Base-by-base conservation (phyloP, 306 rosid species). In the Inga oerstediana region DNA sequence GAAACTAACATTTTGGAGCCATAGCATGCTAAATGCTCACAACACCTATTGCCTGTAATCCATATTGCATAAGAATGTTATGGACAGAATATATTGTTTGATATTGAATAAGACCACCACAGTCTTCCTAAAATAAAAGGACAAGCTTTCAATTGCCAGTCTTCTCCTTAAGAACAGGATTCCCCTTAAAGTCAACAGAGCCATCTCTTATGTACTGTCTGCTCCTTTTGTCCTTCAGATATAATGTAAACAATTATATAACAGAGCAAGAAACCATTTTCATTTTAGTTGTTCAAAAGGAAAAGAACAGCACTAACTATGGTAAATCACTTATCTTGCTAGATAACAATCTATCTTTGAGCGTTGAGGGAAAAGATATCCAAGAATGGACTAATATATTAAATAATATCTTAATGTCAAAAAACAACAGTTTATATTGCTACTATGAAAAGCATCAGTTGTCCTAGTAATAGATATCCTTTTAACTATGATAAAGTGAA, bases 1-100 rank as follows among this genome's bases (percentile, higher is more conserved):
- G 27, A 24, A 24, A 24, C 27, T 24, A 24, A 24, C 27, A 24
- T 0, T 24, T 24, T 24, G 27, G 27, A 24, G 68, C 99, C 99
- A 80, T 89, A 94, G 92, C 91, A 97, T 16, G 99, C 99, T 91
- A 97, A 88, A 10, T 97, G 93, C 73, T 97, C 99, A 39, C 98
- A 97, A 78, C 97, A 88, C 85, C 92, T 98, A 30, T 92, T 91
- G 51, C 99, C 99, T 93, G 92, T 69, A 77, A 70, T 79, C 65
- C 80, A 81, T 72, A 84, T 49, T 20, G 79, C 22, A 61, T 46
- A 66, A 52, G 64, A 69, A 78, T 15, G 45, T 22, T 41, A 64
- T 65, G 72, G 32, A 46, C n/a, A 58, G 74, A 85, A 74, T 43
- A 10, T 0, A 65, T 24, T 17, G 52, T 45, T 32, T 71, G 20